Percentiles rank a stretch among this genome's conserved stretches.
phyloP scores from a whole-genome alignment of 148 eudicot species.

The Chenopodium quinoa region DNA sequence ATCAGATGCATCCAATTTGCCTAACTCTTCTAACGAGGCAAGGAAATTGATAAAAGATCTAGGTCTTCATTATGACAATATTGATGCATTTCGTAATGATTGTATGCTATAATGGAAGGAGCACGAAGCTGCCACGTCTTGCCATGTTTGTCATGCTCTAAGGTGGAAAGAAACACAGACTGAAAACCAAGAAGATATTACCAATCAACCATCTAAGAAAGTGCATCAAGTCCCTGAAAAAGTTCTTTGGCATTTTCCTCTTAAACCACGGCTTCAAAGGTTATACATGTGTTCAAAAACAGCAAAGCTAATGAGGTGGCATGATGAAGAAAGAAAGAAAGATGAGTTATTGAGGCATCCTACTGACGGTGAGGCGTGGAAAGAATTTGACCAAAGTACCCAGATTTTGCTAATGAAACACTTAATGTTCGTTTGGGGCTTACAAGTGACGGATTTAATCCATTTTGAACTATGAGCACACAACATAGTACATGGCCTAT shows the following conservation, averaged over 20 bases:
- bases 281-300: no score
- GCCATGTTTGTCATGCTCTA: no score
- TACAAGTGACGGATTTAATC: no score
- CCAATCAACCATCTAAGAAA: not conserved
- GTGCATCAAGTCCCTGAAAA: not conserved
- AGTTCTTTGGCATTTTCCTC: not conserved
- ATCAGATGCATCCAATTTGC: no score
- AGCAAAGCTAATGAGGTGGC: not conserved
- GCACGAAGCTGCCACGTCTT: no score
- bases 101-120: no score
- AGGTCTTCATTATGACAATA: constrained; percentile 2
- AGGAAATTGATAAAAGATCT: not conserved
- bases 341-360: not conserved
- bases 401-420: not conserved
- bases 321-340: not conserved
- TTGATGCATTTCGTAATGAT: no score
- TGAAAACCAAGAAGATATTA: not conserved
- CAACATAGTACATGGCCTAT: not conserved
- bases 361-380: not conserved
- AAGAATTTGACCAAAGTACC: not conserved
- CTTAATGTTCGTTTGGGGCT: not conserved
- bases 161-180: not conserved
- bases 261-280: not conserved
- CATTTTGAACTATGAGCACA: no score
- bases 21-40: not conserved